Base-by-base conservation (phyloP, 208 protist species). In the Crithidia sp. region DNA sequence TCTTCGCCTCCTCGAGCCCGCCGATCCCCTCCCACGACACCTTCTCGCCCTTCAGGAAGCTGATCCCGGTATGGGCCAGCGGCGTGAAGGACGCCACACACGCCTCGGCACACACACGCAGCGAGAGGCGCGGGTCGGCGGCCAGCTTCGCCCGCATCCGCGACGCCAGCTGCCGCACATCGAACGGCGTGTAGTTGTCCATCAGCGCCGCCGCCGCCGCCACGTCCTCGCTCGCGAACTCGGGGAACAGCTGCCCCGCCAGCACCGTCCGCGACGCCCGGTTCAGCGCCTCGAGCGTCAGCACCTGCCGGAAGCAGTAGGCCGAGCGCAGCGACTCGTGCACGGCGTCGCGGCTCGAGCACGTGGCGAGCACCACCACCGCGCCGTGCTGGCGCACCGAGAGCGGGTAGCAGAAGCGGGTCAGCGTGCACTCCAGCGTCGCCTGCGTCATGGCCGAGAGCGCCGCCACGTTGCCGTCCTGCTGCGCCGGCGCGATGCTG, bases 1-100 rank as follows among this genome's bases (percentile, higher is more conserved):
- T 89, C 82, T 99, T 99, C n/a, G 96, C 97, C 61, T 92, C 85
- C 17, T 65, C 82, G 40, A 99, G 82, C 9, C 98, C 98, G 36
- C 96, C 96, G 65, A 99, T 94, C 76, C 82, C 87, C 53, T 90
- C 84, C 84, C 90, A 94, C 53, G 81, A 82, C 40, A 81, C 62
- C 76, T 87, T 90, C 52, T 88, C 85, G 16, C 85, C 87, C 47
- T 89, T 78, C 12, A 95, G 78, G 76, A 96, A 95, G 53, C 68
- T 88, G 60, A 95, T 93, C 40, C 89, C 92, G 40, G 86, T 88
- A 80, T 96, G 92, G 57, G 92, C 89, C 14, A 96, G 81, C 39
- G 92, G 92, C 12, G 80, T 89, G 74, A 95, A 96, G 37, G 58
- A 77, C 37, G 56, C 68, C 49, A 90, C 81, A 53, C 73, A 77